Percentiles rank a stretch among this genome's conserved stretches.
phyloP scores from a whole-genome alignment of 2,329 filamentous ascomycete species.

The Tolypocladium sp. region DNA sequence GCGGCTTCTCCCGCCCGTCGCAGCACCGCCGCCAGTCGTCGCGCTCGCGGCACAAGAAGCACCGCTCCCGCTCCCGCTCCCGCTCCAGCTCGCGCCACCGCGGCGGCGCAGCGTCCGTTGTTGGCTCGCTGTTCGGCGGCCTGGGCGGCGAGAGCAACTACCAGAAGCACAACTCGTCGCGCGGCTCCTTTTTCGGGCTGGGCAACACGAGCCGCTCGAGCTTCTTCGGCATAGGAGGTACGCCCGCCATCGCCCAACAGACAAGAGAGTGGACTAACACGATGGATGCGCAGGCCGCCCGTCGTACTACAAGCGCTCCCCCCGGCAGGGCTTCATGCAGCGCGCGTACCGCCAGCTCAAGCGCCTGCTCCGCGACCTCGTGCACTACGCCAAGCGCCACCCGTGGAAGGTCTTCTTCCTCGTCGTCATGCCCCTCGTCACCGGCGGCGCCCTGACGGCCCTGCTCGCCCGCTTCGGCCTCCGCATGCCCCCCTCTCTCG shows the following conservation, averaged over 20 bases:
- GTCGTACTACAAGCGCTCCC: conserved; percentile 71
- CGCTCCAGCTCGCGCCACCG: conserved; percentile 21
- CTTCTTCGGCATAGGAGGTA: conserved; percentile 32
- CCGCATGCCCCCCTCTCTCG: conserved; percentile 56
- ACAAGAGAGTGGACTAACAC: conserved; percentile 2
- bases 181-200: conserved; percentile 37
- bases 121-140: conserved; percentile 19
- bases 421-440: conserved; percentile 79
- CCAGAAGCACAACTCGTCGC: conserved; percentile 30
- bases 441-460: conserved; percentile 70
- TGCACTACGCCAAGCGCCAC: conserved; percentile 73
- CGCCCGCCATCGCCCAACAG: no score
- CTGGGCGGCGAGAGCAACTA: conserved; percentile 20
- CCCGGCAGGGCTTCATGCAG: conserved; percentile 69
- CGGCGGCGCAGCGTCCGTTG: conserved; percentile 21
- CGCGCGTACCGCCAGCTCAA: conserved; percentile 68
- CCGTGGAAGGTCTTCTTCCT: conserved; percentile 82
- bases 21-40: conserved; percentile 16
- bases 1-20: conserved; percentile 15
- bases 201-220: conserved; percentile 33
- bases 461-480: conserved; percentile 74
- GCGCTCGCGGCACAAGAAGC: conserved; percentile 22
- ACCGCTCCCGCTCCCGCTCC: conserved; percentile 26
- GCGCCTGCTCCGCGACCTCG: conserved; percentile 69
- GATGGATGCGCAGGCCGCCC: conserved; percentile 31